Evolutionary conservation across 148 eudicot species (phyloP).

Genomic region (Rhododendron simsii): DNA sequence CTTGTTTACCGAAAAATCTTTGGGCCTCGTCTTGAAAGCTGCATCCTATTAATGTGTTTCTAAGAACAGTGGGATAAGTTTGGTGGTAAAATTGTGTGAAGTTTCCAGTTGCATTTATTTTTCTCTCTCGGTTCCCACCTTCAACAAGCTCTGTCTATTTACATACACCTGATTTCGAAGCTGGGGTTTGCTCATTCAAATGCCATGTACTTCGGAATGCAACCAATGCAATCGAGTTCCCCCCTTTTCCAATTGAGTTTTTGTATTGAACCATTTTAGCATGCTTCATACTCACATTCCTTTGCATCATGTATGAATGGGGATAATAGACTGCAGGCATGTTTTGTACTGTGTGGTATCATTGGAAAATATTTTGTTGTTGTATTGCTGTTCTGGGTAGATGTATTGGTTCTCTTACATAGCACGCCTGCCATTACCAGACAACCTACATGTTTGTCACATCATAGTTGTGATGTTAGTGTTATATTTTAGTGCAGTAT

Average conservation of each 20-base stretch:
- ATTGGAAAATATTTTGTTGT: not conserved
- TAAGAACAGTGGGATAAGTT: not conserved
- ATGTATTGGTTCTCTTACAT: not conserved
- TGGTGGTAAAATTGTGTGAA: not conserved
- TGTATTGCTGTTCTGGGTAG: not conserved
- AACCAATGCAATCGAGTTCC: not conserved
- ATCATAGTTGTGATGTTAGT: not conserved
- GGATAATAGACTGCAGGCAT: not conserved
- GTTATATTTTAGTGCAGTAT: not conserved
- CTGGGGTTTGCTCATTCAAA: not conserved
- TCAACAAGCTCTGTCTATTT: not conserved
- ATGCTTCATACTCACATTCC: not conserved
- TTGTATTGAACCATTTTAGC: not conserved
- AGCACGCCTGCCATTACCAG: not conserved
- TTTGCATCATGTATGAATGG: not conserved
- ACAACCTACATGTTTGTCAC: not conserved
- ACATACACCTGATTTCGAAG: not conserved
- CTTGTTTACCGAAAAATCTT: not conserved
- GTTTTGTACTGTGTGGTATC: not conserved
- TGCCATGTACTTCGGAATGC: not conserved
- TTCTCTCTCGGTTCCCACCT: not conserved
- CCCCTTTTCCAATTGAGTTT: not conserved
- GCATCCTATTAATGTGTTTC: not conserved
- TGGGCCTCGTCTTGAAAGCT: not conserved
- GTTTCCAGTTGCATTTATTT: not conserved